Evolutionary conservation across 1,139 yeast species (phyloP).

Genomic region (Pichia sp.): DNA sequence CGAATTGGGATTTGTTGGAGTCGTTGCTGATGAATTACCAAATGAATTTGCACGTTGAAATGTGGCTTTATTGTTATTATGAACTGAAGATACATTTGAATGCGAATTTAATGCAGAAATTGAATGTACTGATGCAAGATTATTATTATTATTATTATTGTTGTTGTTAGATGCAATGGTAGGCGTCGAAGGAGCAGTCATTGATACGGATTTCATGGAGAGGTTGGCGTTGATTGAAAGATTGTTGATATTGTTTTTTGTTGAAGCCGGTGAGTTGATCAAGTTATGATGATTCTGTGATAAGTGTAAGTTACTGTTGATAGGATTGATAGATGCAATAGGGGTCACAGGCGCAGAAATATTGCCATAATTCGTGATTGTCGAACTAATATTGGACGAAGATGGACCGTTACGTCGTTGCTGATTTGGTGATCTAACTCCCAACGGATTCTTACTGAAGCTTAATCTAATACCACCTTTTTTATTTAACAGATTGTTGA

Average conservation of each 20-base stretch:
- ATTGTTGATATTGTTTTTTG: too few relatives aligned
- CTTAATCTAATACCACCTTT: constrained; percentile 94
- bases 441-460: constrained; percentile 91
- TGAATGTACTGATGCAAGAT: background rate
- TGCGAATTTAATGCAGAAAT: background rate
- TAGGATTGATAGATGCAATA: too few relatives aligned
- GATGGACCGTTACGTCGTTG: background rate
- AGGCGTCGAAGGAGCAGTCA: background rate
- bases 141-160: background rate
- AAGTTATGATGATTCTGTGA: too few relatives aligned
- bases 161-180: background rate
- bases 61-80: background rate
- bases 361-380: too few relatives aligned
- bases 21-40: constrained; percentile 2
- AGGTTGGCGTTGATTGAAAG: background rate
- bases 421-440: constrained; percentile 38
- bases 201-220: background rate
- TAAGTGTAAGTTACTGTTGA: too few relatives aligned
- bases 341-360: too few relatives aligned
- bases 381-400: too few relatives aligned
- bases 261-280: too few relatives aligned
- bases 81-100: background rate
- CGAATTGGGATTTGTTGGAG: constrained; percentile 1
- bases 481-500: constrained; percentile 34
- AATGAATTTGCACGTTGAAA: background rate